Percentiles rank a stretch among this genome's conserved stretches.
phyloP scores from a whole-genome alignment of 495 filamentous ascomycete species.

The Parachaetomium inaequale region DNA sequence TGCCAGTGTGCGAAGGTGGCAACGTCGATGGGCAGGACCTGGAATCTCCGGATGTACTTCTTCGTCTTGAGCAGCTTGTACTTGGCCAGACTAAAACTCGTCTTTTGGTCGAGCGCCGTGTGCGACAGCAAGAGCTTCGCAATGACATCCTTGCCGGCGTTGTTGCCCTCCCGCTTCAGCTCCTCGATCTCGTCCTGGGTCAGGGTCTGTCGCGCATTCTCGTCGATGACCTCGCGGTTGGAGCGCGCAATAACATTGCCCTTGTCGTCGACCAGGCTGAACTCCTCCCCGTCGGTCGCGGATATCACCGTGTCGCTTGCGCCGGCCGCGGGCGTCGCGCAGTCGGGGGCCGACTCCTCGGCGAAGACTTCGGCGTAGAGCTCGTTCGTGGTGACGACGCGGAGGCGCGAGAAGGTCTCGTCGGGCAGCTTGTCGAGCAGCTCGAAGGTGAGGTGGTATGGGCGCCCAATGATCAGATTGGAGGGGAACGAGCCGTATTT shows the following conservation, averaged over 20 bases:
- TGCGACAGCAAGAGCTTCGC: slow-evolving; percentile 82
- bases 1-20: slow-evolving; percentile 67
- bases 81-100: slow-evolving; percentile 86
- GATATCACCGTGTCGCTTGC: slow-evolving; percentile 33
- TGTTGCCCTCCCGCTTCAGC: slow-evolving; percentile 72
- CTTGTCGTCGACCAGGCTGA: slow-evolving; percentile 44
- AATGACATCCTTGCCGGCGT: slow-evolving; percentile 82
- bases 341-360: slow-evolving; percentile 43
- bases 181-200: slow-evolving; percentile 86
- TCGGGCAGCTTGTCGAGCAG: slow-evolving; percentile 64
- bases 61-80: slow-evolving; percentile 90
- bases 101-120: slow-evolving; percentile 86
- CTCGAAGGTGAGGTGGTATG: slow-evolving; percentile 88
- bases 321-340: slow-evolving; percentile 33
- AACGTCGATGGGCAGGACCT: slow-evolving; percentile 76
- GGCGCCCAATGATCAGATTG: slow-evolving; percentile 81
- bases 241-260: slow-evolving; percentile 66
- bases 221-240: slow-evolving; percentile 75
- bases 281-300: slow-evolving; percentile 34
- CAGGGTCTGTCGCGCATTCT: slow-evolving; percentile 74
- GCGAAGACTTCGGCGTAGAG: slow-evolving; percentile 75
- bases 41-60: slow-evolving; percentile 88
- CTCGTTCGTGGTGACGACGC: slow-evolving; percentile 76
- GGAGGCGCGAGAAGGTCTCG: slow-evolving; percentile 56
- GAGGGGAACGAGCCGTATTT: slow-evolving; percentile 87